Percentiles rank a stretch among this genome's conserved stretches.
phyloP scores from a whole-genome alignment of 176 grass and related monocot genomes.

The Ensete glaucum region DNA sequence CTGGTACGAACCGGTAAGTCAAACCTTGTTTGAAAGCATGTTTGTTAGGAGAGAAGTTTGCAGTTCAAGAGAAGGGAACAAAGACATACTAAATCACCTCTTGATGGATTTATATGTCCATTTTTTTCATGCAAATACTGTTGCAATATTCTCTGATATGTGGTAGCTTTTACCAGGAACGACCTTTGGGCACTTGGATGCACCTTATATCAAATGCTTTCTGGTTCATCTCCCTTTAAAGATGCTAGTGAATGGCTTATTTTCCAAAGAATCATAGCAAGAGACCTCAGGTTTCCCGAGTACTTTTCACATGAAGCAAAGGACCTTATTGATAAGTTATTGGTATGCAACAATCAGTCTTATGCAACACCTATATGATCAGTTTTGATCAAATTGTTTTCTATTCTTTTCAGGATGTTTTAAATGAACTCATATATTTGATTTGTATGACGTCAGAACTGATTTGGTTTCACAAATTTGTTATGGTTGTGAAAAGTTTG shows the following conservation, averaged over 20 bases:
- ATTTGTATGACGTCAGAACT: too few relatives aligned
- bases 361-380: neutral
- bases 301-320: conserved; percentile 80
- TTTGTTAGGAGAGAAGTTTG: neutral
- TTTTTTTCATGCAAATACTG: neutral
- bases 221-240: conserved; percentile 92
- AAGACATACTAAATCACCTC: too few relatives aligned
- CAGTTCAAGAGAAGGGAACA: neutral
- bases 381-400: neutral
- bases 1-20: too few relatives aligned
- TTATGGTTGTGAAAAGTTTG: too few relatives aligned
- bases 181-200: conserved; percentile 97
- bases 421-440: too few relatives aligned
- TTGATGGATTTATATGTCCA: neutral
- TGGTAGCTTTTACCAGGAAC: conserved; percentile 42
- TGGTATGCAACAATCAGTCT: conserved; percentile 45
- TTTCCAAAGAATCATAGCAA: conserved; percentile 89
- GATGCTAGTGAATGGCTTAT: conserved; percentile 94
- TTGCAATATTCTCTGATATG: conserved; percentile 2
- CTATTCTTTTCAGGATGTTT: neutral
- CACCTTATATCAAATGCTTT: conserved; percentile 94
- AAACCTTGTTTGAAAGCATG: neutral
- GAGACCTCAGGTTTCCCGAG: conserved; percentile 76
- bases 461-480: too few relatives aligned
- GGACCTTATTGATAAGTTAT: conserved; percentile 76